Evolutionary conservation across 257 asterid species (phyloP).

Genomic region (Nemophila menziesii): DNA sequence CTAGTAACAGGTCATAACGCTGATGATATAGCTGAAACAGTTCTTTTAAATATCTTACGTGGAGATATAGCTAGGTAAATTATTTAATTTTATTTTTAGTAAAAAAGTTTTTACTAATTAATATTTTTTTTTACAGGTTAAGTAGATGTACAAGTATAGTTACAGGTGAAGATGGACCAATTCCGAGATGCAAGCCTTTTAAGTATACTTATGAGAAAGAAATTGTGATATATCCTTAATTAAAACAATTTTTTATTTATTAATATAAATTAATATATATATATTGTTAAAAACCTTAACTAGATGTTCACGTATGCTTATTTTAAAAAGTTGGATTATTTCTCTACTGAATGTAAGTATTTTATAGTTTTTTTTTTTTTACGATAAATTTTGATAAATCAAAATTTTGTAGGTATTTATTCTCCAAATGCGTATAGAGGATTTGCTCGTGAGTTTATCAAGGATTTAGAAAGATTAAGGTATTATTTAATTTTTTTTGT

Average conservation of each 20-base stretch:
- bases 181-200: slow-evolving; percentile 99
- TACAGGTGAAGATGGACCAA: slow-evolving; percentile 98
- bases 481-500: slow-evolving; percentile 4
- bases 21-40: slow-evolving; percentile 97
- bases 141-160: slow-evolving; percentile 85
- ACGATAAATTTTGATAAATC: background rate
- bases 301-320: slow-evolving; percentile 75
- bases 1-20: slow-evolving; percentile 97
- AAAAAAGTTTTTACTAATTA: slow-evolving; percentile 6
- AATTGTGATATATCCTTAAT: slow-evolving; percentile 90
- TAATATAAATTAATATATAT: background rate
- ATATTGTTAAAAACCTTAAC: slow-evolving; percentile 39
- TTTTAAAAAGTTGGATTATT: slow-evolving; percentile 86
- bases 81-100: background rate
- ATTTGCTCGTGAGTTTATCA: slow-evolving; percentile 93
- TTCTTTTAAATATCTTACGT: slow-evolving; percentile 82
- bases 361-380: slow-evolving; percentile 7
- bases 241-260: background rate
- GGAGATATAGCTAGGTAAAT: slow-evolving; percentile 95
- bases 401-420: slow-evolving; percentile 64
- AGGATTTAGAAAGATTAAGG: slow-evolving; percentile 95
- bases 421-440: slow-evolving; percentile 99
- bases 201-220: slow-evolving; percentile 98
- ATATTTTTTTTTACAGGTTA: slow-evolving; percentile 51
- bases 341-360: slow-evolving; percentile 93